phyloP scores from a whole-genome alignment of 2,329 filamentous ascomycete species.

The Botrytis elliptica region DNA sequence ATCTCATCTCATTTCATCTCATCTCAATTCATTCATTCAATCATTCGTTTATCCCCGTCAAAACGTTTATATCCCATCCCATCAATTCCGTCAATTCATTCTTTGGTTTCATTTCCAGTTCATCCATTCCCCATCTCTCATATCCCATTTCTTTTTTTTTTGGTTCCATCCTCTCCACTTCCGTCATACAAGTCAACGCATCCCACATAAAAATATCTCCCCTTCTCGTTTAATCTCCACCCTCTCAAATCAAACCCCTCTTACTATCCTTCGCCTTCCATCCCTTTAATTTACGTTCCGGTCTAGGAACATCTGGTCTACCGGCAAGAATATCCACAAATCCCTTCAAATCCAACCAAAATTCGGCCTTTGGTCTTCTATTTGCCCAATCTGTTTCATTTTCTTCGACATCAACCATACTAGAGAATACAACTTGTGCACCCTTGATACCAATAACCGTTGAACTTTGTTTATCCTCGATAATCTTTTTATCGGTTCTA shows the following conservation, averaged over 20 bases:
- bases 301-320: constrained; percentile 50
- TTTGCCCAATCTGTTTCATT: constrained; percentile 92
- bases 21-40: neutral
- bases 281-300: constrained; percentile 48
- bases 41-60: neutral
- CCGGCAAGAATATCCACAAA: constrained; percentile 84
- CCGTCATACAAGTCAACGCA: neutral
- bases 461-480: constrained; percentile 69
- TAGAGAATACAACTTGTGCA: constrained; percentile 81
- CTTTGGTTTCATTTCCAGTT: neutral
- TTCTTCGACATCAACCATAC: constrained; percentile 77
- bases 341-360: constrained; percentile 79
- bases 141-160: neutral
- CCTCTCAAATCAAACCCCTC: constrained; percentile 22
- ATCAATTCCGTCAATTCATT: neutral
- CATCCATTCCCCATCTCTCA: neutral
- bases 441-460: constrained; percentile 91
- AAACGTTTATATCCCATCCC: neutral
- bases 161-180: neutral
- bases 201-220: neutral
- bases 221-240: neutral
- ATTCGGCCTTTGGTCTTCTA: constrained; percentile 76
- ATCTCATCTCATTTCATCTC: neutral
- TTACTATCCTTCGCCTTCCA: constrained; percentile 27
- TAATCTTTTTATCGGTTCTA: constrained; percentile 64